Base-by-base conservation (phyloP, 169 alveolate species). In the Eimeria tenella region DNA sequence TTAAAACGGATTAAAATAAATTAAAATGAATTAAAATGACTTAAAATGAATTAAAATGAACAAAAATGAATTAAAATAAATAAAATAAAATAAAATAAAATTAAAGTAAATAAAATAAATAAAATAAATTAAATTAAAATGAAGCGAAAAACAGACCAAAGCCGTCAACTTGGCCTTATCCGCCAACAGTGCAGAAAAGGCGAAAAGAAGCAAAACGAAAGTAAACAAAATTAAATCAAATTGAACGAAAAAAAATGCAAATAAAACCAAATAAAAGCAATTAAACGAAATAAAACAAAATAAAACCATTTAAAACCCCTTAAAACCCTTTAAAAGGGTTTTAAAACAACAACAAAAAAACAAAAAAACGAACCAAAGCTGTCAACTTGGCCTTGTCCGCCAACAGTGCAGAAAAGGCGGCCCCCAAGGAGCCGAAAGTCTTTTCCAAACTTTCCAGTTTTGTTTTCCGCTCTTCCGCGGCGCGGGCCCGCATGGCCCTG, bases 401-500 rank as follows among this genome's bases (percentile, higher is more conserved):
- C 93, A 97, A 84, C 23, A 97, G 94, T 55, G 96, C 79, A 25
- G 94, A 83, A 84, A 97, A 95, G 17, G 98, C 97, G 58, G 86
- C 91, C 19, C 98, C 98, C 53, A 98, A 71, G 25, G 97, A 97
- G 21, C 97, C 96, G 89, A 98, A 97, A 62, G 96, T 96, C 62
- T 97, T 95, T 83, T 96, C 95, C 62, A 98, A 94, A 56, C 98
- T 97, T 73, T 98, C 99, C 86, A 98, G 79, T 70, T 97, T 97
- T n/a, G 99, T 98, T 95, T 95, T 97, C 68, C 99, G 95, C 86
- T 97, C 98, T 75, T 98, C 99, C 15, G 97, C 98, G 55, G 99
- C 96, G 58, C 97, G 95, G 49, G 97, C 97, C 90, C 96, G 96
- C 97, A 98, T 88, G 93, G 96, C 95, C 31, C 97, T 94, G 88